Percentiles rank a stretch among this genome's conserved stretches.
These are phyloP conservation scores for Calonectria leucothoes DNA, from an alignment of 2,329 filamentous ascomycete genomes.

Conservation along the genomic window DNA sequence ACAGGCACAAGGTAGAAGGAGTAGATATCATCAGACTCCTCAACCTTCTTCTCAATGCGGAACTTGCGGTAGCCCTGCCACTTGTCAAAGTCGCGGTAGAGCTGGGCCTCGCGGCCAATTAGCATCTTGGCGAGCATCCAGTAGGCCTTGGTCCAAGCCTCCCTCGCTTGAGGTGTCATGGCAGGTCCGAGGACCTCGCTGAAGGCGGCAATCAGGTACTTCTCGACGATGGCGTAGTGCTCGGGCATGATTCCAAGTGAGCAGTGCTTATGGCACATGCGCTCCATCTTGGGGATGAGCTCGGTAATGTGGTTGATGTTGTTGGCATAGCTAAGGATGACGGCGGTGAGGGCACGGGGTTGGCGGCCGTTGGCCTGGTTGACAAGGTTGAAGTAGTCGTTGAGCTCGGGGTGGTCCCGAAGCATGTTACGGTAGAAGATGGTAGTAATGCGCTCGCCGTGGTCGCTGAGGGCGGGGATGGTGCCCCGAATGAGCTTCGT, in stretches of 20 bases:
- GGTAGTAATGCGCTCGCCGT: conserved; percentile 76
- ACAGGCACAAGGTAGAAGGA: conserved; percentile 77
- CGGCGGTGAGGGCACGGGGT: conserved; percentile 48
- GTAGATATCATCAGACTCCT: conserved; percentile 75
- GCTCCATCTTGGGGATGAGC: conserved; percentile 64
- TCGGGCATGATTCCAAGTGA: conserved; percentile 75
- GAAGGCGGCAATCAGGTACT: conserved; percentile 76
- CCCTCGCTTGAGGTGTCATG: conserved; percentile 72
- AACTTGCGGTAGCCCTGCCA: conserved; percentile 79
- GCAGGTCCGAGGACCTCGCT: conserved; percentile 71
- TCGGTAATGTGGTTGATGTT: conserved; percentile 75
- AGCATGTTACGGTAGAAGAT: conserved; percentile 80
- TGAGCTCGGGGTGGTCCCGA: conserved; percentile 71
- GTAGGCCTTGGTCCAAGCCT: conserved; percentile 79
- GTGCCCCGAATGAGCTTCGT: conserved; percentile 75
- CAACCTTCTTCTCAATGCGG: conserved; percentile 71
- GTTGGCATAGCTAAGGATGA: conserved; percentile 76
- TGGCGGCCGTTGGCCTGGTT: conserved; percentile 51
- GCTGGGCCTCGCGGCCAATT: conserved; percentile 71
- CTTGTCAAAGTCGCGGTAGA: conserved; percentile 70
- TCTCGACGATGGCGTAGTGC: conserved; percentile 78
- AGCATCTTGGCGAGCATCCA: conserved; percentile 79
- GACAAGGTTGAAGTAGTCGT: conserved; percentile 74
- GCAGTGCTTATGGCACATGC: conserved; percentile 78
- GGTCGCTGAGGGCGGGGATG: conserved; percentile 74